These are phyloP conservation scores for Citrus medica DNA, from an alignment of 345 rosid genomes.

Conservation along the genomic window DNA sequence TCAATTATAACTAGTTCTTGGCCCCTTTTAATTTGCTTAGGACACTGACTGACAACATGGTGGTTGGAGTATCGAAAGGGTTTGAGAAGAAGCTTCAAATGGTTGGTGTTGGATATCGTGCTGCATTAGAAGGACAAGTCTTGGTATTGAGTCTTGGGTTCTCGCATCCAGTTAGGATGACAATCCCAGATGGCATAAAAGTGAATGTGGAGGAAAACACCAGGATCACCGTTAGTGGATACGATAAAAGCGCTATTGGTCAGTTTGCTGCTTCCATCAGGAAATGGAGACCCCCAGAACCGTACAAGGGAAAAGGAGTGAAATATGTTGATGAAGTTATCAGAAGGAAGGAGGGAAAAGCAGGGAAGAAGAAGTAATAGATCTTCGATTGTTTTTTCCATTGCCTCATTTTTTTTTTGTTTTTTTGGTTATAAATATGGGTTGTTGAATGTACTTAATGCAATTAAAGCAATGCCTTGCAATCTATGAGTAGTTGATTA, in stretches of 20 bases:
- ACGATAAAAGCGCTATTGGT: conserved; percentile 66
- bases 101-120: conserved; percentile 94
- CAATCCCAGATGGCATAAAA: conserved; percentile 60
- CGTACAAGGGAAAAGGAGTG: conserved; percentile 96
- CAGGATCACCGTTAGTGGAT: conserved; percentile 68
- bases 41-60: conserved; percentile 94
- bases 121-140: conserved; percentile 70
- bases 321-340: conserved; percentile 79
- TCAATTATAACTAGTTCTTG: background rate
- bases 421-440: background rate
- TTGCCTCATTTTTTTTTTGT: background rate
- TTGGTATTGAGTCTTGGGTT: conserved; percentile 84
- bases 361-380: conserved; percentile 86
- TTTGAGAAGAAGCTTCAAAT: conserved; percentile 89
- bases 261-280: conserved; percentile 87
- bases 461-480: background rate
- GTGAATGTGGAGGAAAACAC: conserved; percentile 92
- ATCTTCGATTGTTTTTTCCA: background rate
- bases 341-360: conserved; percentile 90
- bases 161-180: conserved; percentile 90
- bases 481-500: background rate
- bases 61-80: conserved; percentile 95
- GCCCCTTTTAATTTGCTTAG: conserved; percentile 21
- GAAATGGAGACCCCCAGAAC: conserved; percentile 98
- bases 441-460: background rate